Conservation (phyloP, 2,329 filamentous ascomycete genomes). For the Aureobasidium subglaciale region DNA sequence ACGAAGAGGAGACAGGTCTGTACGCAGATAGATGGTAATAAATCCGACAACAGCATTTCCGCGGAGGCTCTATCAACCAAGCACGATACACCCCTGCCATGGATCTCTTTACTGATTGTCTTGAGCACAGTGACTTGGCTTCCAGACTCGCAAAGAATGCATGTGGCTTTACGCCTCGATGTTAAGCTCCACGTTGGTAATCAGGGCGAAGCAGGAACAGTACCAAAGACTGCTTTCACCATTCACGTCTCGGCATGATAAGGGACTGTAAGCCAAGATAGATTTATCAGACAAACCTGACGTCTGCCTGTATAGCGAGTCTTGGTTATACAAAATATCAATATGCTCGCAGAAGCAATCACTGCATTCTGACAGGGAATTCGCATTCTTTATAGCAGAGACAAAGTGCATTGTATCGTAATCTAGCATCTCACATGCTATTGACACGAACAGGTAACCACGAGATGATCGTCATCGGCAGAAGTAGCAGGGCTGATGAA, state of each 20-base stretch:
- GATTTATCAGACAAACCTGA: too few species aligned
- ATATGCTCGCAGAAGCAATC: background rate
- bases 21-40: background rate
- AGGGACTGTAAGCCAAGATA: too few species aligned
- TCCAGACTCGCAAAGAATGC: background rate
- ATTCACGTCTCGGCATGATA: background rate
- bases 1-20: background rate
- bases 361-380: background rate
- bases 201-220: background rate
- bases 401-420: background rate
- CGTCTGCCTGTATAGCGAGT: too few species aligned
- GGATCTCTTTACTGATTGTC: background rate
- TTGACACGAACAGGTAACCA: background rate
- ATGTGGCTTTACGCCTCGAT: background rate
- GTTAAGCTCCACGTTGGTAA: background rate
- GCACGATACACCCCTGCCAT: background rate
- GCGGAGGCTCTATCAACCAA: background rate
- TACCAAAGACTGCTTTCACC: background rate
- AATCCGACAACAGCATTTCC: background rate
- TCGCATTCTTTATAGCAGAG: background rate
- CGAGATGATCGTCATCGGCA: background rate
- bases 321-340: background rate
- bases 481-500: background rate
- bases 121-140: background rate
- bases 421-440: constrained; percentile 4